phyloP scores from a whole-genome alignment of 257 asterid species.

The Coffea canephora region DNA sequence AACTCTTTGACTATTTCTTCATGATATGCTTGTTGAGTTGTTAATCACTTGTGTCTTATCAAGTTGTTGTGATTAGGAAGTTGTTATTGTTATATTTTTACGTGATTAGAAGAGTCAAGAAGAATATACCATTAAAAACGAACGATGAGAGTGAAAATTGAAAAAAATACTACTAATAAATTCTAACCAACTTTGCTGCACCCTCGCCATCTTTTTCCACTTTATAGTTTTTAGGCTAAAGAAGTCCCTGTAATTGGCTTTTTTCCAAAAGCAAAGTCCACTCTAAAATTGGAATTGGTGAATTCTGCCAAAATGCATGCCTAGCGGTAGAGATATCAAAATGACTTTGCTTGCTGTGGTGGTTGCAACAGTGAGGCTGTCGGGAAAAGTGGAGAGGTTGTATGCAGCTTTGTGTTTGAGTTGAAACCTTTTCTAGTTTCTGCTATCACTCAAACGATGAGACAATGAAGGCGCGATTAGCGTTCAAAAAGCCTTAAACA shows the following conservation, averaged over 20 bases:
- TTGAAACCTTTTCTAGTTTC: background rate
- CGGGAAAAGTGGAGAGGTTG: conserved; percentile 32
- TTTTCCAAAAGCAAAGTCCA: background rate
- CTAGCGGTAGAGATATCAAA: background rate
- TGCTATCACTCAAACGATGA: background rate
- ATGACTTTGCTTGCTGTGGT: background rate
- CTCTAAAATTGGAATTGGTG: background rate
- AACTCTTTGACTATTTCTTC: too few relatives aligned
- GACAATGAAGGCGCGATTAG: conserved; percentile 33
- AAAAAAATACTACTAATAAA: too few relatives aligned
- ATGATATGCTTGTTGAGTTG: too few relatives aligned
- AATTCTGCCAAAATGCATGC: background rate
- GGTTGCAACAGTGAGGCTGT: conserved; percentile 23
- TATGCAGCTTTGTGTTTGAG: conserved; percentile 34
- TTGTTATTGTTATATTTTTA: too few relatives aligned
- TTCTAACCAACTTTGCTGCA: too few relatives aligned
- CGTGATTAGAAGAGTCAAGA: too few relatives aligned
- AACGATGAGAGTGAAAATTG: too few relatives aligned
- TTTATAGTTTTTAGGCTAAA: background rate
- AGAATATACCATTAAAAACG: too few relatives aligned
- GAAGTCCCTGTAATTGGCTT: background rate
- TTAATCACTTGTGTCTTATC: too few relatives aligned
- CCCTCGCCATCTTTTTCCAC: background rate
- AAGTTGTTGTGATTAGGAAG: too few relatives aligned
- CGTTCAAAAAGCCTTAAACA: conserved; percentile 12